These are phyloP conservation scores for Phyllostachys edulis DNA, from an alignment of 176 grass and related monocot species.

Conservation along the genomic window DNA sequence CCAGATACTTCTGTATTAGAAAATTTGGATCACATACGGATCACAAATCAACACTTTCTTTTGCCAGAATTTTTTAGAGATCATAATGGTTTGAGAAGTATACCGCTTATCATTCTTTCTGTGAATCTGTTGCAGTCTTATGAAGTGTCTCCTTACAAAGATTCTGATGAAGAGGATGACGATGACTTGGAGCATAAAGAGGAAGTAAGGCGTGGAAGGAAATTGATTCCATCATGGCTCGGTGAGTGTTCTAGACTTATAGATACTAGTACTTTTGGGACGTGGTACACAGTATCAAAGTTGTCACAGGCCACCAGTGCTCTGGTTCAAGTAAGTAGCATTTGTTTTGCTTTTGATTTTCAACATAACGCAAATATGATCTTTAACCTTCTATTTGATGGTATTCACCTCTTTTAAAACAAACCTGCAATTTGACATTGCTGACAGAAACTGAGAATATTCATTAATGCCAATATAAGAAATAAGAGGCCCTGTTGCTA, in stretches of 20 bases:
- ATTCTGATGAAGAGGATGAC: constrained; percentile 63
- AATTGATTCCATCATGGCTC: constrained; percentile 60
- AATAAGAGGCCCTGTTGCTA: background rate
- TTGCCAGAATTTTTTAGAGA: background rate
- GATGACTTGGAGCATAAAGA: constrained; percentile 33
- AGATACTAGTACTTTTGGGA: background rate
- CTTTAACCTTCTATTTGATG: background rate
- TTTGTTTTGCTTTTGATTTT: background rate
- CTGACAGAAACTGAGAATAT: constrained; percentile 6
- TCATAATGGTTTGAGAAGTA: constrained; percentile 4
- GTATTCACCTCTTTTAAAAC: background rate
- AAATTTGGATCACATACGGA: too few species aligned
- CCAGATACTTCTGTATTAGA: too few species aligned
- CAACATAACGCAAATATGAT: background rate
- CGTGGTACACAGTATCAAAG: background rate
- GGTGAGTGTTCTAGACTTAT: constrained; percentile 31
- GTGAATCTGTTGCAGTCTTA: constrained; percentile 48
- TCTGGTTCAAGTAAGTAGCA: background rate
- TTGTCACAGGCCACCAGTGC: background rate
- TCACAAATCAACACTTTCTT: too few species aligned
- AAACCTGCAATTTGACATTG: background rate
- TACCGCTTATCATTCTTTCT: background rate
- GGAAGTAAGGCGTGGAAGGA: constrained; percentile 46
- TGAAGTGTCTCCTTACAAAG: constrained; percentile 69
- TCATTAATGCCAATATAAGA: constrained; percentile 28